These are phyloP conservation scores for Boletus hoseneyae DNA, from an alignment of 1,284 basidiomycete genomes.

Conservation along the genomic window DNA sequence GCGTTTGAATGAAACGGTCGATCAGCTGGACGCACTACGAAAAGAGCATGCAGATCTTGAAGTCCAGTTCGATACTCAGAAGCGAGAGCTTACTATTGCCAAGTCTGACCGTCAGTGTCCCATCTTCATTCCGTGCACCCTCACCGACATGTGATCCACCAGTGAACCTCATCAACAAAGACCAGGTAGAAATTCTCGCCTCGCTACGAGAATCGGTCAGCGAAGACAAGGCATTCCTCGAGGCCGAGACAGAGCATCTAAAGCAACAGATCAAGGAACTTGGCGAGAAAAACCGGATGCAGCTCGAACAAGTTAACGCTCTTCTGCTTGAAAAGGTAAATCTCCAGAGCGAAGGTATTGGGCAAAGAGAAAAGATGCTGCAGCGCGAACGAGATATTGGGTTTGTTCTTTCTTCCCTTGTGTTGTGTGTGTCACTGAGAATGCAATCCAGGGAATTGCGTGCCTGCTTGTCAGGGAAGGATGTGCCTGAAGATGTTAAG, in stretches of 20 bases:
- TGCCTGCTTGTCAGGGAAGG: constrained; percentile 68
- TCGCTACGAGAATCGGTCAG: constrained; percentile 85
- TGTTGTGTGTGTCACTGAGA: not conserved
- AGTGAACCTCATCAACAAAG: constrained; percentile 85
- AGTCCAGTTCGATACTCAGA: constrained; percentile 63
- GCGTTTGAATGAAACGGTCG: constrained; percentile 83
- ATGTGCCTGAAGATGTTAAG: constrained; percentile 79
- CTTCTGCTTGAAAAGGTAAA: constrained; percentile 90
- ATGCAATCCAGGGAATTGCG: constrained; percentile 58
- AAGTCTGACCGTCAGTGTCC: constrained; percentile 77
- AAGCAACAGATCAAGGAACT: constrained; percentile 70
- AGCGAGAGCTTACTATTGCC: constrained; percentile 75
- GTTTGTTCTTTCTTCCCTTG: constrained; percentile 40
- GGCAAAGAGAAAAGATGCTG: constrained; percentile 79
- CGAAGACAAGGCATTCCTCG: constrained; percentile 79
- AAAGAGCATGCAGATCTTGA: constrained; percentile 71
- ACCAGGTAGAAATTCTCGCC: constrained; percentile 79
- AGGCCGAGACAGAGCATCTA: constrained; percentile 62
- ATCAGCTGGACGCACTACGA: constrained; percentile 72
- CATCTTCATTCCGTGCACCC: not conserved
- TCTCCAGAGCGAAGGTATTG: constrained; percentile 83
- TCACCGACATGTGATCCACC: constrained; percentile 5
- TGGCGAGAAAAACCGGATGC: constrained; percentile 84
- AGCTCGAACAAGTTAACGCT: constrained; percentile 85
- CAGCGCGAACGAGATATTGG: constrained; percentile 78